phyloP scores from a whole-genome alignment of 257 asterid species.

The Solanum tacnaense region DNA sequence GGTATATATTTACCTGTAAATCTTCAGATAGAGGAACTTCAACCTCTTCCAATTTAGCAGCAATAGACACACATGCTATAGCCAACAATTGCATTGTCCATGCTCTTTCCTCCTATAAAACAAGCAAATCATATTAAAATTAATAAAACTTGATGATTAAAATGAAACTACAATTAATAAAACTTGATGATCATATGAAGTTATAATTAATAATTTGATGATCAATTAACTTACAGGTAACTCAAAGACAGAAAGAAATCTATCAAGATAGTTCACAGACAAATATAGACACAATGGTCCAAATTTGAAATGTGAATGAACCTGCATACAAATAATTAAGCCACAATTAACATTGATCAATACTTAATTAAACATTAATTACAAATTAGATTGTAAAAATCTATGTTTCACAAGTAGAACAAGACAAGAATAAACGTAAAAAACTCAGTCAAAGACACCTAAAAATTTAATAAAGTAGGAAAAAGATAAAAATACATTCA shows the following conservation, averaged over 20 bases:
- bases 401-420: neutral
- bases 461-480: neutral
- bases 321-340: constrained; percentile 12
- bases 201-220: neutral
- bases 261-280: constrained; percentile 32
- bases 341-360: neutral
- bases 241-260: constrained; percentile 28
- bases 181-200: neutral
- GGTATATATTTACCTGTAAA: constrained; percentile 15
- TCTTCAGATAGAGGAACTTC: constrained; percentile 22
- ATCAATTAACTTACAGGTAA: constrained; percentile 21
- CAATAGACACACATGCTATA: constrained; percentile 34
- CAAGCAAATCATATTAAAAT: neutral
- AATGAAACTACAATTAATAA: neutral
- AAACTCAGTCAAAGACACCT: constrained; percentile 13
- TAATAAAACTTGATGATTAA: neutral
- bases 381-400: neutral
- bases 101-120: constrained; percentile 9
- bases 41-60: constrained; percentile 38
- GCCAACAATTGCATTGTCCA: constrained; percentile 31
- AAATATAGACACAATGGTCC: constrained; percentile 29
- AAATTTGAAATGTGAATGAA: constrained; percentile 23
- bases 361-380: neutral
- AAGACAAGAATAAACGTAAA: constrained; percentile 1
- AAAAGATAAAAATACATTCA: neutral